These are phyloP conservation scores for Typha latifolia DNA, from an alignment of 176 grass and related monocot species.

Conservation along the genomic window DNA sequence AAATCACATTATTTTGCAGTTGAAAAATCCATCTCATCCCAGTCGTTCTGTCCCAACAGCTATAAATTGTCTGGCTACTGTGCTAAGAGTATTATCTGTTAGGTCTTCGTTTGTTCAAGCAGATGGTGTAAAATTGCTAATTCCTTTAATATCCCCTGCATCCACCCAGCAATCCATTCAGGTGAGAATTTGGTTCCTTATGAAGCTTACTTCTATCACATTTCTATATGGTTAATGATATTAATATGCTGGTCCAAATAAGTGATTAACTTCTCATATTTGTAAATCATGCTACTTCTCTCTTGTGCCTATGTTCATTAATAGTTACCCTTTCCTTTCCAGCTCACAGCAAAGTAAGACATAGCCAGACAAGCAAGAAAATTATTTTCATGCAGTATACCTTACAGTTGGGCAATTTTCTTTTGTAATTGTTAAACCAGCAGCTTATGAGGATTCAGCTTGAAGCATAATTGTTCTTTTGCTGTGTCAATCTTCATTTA, in stretches of 20 bases:
- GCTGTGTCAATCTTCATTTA: no score
- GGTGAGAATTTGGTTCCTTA: slow-evolving; percentile 25
- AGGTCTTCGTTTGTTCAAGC: slow-evolving; percentile 80
- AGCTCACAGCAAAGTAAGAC: no score
- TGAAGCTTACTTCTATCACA: background rate
- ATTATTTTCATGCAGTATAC: no score
- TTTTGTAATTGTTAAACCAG: no score
- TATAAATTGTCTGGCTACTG: slow-evolving; percentile 60
- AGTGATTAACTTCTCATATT: no score
- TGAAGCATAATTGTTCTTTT: no score
- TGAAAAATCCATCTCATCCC: slow-evolving; percentile 72
- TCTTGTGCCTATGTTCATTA: no score
- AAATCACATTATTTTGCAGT: slow-evolving; percentile 44
- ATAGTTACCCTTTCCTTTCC: no score
- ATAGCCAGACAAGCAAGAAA: no score
- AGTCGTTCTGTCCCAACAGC: slow-evolving; percentile 59
- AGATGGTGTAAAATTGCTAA: slow-evolving; percentile 79
- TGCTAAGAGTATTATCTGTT: slow-evolving; percentile 52
- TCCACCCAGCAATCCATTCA: slow-evolving; percentile 95
- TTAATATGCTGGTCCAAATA: background rate
- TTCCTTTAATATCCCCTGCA: slow-evolving; percentile 82
- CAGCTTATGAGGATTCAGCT: no score
- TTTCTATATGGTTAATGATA: background rate
- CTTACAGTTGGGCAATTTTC: no score
- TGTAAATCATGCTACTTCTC: no score